Base-by-base conservation (phyloP, 805 yeast species). In the Debaryomyces hansenii region DNA sequence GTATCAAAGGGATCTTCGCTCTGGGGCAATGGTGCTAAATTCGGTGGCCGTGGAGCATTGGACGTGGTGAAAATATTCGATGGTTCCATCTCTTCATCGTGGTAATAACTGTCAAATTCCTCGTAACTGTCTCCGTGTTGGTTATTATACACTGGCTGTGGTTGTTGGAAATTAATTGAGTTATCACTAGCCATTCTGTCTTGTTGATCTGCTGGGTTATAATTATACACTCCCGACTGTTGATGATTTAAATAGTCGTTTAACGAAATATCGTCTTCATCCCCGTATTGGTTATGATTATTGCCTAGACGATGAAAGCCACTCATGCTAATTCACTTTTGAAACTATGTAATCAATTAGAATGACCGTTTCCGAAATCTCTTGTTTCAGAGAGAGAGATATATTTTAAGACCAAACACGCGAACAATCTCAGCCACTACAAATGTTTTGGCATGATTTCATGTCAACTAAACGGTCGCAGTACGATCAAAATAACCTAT, bases 91-190 rank as follows among this genome's bases (percentile, higher is more conserved):
- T 56, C 53, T 16, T 49, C 52, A 28, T 52, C 53, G 44, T 54
- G 50, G 53, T 62, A 58, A 52, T 60, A 62, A 35, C 50, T 51
- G 10, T 58, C 43, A 40, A 52, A 51, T 36, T 56, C 60, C 20
- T 58, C 66, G 40, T 59, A 56, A 34, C 55, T 49, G 18, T 50
- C 51, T 8, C 44, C 53, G 12, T 40, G 43, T 28, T 45, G 42
- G 33, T 40, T 41, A 31, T 47, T 49, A 49, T 57, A 58, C 11
- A 44, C 61, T 1, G 65, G 63, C 15, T 60, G 58, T 1, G 69
- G 69, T 20, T 62, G 67, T 42, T 57, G 60, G 46, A 65, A 65
- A 44, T 61, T 58, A 34, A 64, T 54, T 5, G 65, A 59, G 14
- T 47, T 52, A 31, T 50, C 56, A 38, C 48, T 56, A 41, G 46